Evolutionary conservation across 129 eudicot genomes (phyloP), one percentile per base, ranked within the genome.

Genomic region (Mikania micrantha): DNA sequence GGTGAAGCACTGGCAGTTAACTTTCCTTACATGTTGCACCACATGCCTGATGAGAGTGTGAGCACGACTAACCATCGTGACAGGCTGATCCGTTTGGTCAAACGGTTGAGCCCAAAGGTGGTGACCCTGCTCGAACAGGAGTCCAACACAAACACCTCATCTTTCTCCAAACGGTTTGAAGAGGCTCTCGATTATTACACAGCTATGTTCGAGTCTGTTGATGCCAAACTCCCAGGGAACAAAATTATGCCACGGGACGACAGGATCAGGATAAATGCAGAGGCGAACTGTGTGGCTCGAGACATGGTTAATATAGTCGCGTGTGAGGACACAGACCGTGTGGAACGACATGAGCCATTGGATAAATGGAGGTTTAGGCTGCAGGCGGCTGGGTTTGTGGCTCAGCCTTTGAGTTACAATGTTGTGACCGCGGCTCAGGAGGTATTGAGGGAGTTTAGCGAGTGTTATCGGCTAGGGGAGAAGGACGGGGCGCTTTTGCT

Each of bases 21-120:
- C 67, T 79, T 83, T 19, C 88, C 88, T 0, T 83, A 72, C 77
- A 64, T 83, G 88, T 62, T 85, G 44, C 90, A 85, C 73, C 90
- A 81, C 78, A 85, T 85, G 90, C 90, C 90, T 4, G 90, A 85
- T 15, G 90, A 85, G 54, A 78, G 86, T 4, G 86, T 85, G 39
- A 75, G 79, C 86, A 78, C 80, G 11, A 56, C 40, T 0, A 85
- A 85, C 67, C 90, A 85, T 21, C 77, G 90, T 0, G 86, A 85
- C 76, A 74, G 84, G 44, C 69, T 85, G 0, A 70, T 85, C 38
- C 73, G 90, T n/a, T 45, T 81, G 36, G 75, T 85, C 31, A 85
- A 78, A 81, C 45, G 63, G 20, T 64, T 85, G 57, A 57, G 40
- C 0, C 90, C 90, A 3, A 81, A 73, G 20, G 78, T 81, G 0